Evolutionary conservation across 164 flowering plant species (phyloP).

Genomic region (Aristolochia fimbriata): DNA sequence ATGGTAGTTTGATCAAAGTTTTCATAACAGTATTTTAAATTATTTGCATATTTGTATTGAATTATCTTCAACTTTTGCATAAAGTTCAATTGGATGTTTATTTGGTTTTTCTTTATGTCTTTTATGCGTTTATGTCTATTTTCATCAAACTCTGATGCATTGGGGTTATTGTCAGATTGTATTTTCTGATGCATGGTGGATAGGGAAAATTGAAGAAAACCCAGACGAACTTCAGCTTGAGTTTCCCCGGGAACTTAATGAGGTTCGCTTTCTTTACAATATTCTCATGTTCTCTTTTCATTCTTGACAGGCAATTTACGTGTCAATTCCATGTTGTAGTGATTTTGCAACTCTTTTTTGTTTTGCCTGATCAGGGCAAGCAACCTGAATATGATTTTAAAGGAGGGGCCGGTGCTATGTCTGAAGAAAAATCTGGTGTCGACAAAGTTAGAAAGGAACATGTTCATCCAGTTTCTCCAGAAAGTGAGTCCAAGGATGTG

Average conservation of each 20-base stretch:
- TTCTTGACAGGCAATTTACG: not conserved
- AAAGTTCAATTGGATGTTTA: too few species aligned
- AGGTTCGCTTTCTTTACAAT: conserved; percentile 28
- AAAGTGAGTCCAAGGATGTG: conserved; percentile 33
- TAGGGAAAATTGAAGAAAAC: conserved; percentile 78
- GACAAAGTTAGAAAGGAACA: conserved; percentile 15
- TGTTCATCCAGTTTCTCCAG: conserved; percentile 29
- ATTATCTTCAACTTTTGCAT: too few species aligned
- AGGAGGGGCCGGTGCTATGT: conserved; percentile 72
- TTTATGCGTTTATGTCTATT: too few species aligned
- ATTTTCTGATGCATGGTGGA: conserved; percentile 97
- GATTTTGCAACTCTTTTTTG: not conserved
- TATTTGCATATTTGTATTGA: too few species aligned
- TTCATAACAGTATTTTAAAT: too few species aligned
- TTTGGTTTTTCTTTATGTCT: too few species aligned
- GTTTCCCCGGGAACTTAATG: conserved; percentile 59
- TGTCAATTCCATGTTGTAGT: not conserved
- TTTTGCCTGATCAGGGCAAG: conserved; percentile 34
- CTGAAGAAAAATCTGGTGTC: conserved; percentile 18
- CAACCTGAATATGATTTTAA: conserved; percentile 52
- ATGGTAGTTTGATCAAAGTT: too few species aligned
- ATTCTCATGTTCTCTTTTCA: not conserved
- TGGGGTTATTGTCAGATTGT: conserved; percentile 41
- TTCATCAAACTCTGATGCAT: too few species aligned
- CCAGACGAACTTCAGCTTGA: conserved; percentile 72